phyloP scores from a whole-genome alignment of 495 filamentous ascomycete genomes.

The Neurospora tetrasperma region DNA sequence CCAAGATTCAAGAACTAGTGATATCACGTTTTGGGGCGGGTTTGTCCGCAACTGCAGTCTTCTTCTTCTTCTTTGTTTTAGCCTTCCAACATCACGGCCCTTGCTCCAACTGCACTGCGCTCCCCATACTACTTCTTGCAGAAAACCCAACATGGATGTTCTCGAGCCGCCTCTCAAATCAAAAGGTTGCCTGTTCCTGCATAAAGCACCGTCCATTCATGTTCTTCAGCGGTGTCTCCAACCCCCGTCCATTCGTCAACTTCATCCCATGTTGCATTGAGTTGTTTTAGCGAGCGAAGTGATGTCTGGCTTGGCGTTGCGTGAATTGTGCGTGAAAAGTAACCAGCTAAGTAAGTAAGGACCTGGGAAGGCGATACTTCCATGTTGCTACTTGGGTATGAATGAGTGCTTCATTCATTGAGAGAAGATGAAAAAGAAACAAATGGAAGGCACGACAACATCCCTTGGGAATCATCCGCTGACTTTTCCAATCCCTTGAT shows the following conservation, averaged over 20 bases:
- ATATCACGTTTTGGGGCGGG: not conserved
- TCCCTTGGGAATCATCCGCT: not conserved
- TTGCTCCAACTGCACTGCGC: too few species aligned
- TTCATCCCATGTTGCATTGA: not conserved
- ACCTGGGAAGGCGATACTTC: not conserved
- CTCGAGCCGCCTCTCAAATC: not conserved
- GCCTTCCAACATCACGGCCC: too few species aligned
- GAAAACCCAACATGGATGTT: not conserved
- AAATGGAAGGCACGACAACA: not conserved
- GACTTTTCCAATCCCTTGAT: not conserved
- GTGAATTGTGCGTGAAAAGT: constrained; percentile 22
- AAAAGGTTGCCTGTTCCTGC: not conserved
- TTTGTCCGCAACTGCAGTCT: not conserved
- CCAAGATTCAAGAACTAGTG: not conserved
- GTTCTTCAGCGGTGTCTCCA: too few species aligned
- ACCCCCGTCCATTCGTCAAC: not conserved
- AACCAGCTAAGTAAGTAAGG: constrained; percentile 9
- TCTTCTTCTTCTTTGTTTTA: too few species aligned
- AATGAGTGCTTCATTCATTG: not conserved
- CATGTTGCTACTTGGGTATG: not conserved
- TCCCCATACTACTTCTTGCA: too few species aligned
- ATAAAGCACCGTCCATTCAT: too few species aligned
- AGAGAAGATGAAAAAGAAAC: not conserved
- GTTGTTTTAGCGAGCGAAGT: not conserved
- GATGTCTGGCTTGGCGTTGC: constrained; percentile 5